Evolutionary conservation across 1,284 basidiomycete genomes (phyloP).

Genomic region (Dichomitus squalens): DNA sequence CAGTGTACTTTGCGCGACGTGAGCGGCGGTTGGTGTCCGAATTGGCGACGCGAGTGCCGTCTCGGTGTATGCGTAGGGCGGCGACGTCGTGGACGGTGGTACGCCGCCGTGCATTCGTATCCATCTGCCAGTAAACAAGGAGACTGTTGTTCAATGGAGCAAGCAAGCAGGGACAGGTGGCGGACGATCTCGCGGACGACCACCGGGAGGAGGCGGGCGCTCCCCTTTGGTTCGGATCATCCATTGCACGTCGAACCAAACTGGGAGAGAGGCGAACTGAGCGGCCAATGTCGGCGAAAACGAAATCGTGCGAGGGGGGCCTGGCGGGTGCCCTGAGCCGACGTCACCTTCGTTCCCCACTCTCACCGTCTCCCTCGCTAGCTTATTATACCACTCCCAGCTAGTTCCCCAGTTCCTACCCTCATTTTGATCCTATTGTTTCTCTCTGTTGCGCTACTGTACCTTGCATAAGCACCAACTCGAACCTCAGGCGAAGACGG

Average conservation of each 20-base stretch:
- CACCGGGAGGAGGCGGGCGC: too few relatives aligned
- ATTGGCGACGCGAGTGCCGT: conserved; percentile 58
- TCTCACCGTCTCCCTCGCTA: neutral
- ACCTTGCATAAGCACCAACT: neutral
- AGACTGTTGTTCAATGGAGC: neutral
- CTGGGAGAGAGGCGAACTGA: neutral
- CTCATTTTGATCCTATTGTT: neutral
- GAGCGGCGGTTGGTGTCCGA: conserved; percentile 33
- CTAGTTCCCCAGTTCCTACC: neutral
- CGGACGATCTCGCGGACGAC: neutral
- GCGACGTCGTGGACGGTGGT: conserved; percentile 63
- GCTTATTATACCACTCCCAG: neutral
- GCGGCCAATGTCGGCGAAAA: neutral
- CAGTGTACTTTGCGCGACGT: conserved; percentile 27
- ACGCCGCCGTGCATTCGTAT: conserved; percentile 43
- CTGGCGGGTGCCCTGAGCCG: neutral
- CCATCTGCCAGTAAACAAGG: conserved; percentile 34
- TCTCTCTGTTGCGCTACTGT: neutral
- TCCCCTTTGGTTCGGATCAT: neutral
- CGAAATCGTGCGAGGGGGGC: neutral
- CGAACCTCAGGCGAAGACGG: neutral
- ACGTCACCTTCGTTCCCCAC: neutral
- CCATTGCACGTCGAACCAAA: neutral
- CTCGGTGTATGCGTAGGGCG: conserved; percentile 58
- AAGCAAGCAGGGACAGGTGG: neutral